These are phyloP conservation scores for Fusarium cicatricum DNA, from an alignment of 2,329 filamentous ascomycete species.

Conservation along the genomic window DNA sequence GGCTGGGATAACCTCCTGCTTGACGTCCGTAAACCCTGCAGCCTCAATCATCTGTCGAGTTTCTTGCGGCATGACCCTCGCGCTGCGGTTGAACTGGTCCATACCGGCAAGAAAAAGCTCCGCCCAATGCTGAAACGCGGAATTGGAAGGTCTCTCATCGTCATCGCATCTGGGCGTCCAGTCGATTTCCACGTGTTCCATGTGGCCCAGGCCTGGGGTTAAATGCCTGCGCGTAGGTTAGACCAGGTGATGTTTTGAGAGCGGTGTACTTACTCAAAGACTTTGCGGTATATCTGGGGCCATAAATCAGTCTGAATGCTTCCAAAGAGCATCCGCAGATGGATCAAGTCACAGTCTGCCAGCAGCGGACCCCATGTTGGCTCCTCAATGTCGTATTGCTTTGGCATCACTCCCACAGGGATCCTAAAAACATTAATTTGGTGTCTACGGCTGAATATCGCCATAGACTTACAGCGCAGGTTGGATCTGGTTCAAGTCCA, in stretches of 20 bases:
- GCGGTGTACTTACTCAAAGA: constrained; percentile 63
- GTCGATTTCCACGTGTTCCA: constrained; percentile 93
- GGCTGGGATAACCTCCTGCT: constrained; percentile 72
- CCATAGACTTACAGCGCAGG: constrained; percentile 46
- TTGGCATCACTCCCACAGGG: constrained; percentile 63
- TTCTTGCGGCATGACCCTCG: constrained; percentile 62
- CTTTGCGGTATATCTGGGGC: constrained; percentile 75
- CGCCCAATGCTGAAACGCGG: constrained; percentile 74
- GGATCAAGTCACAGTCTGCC: constrained; percentile 79
- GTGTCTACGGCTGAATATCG: background rate
- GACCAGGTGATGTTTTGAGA: background rate
- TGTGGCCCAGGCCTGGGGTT: constrained; percentile 74
- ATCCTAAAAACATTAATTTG: constrained; percentile 61
- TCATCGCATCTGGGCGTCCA: constrained; percentile 78
- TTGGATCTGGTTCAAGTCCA: constrained; percentile 53
- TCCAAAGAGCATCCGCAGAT: constrained; percentile 81
- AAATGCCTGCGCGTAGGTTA: constrained; percentile 66
- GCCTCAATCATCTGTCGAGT: constrained; percentile 69
- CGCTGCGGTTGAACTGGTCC: constrained; percentile 67
- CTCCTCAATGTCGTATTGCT: constrained; percentile 79
- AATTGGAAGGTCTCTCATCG: constrained; percentile 63
- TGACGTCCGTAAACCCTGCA: constrained; percentile 82
- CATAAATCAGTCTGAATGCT: constrained; percentile 74
- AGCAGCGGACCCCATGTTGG: constrained; percentile 63
- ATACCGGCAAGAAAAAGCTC: constrained; percentile 73